These are phyloP conservation scores for Komagataella pseudopastoris DNA, from an alignment of 805 yeast species.

Conservation along the genomic window DNA sequence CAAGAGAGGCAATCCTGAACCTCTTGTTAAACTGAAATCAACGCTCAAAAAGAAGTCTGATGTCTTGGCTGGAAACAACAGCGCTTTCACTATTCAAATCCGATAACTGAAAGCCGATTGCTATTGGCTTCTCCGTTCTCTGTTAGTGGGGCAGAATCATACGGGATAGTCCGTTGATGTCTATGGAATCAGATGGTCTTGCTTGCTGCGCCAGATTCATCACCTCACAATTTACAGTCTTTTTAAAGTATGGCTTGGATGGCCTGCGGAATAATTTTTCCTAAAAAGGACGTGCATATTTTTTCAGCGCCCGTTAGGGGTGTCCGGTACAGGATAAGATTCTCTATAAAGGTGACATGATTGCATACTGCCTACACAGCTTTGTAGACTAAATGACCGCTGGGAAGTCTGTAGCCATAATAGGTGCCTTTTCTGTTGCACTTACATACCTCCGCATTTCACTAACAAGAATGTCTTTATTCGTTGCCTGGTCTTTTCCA, in stretches of 20 bases:
- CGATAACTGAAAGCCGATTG: too few species aligned
- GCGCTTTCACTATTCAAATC: too few species aligned
- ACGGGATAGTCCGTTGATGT: neutral
- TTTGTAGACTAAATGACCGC: constrained; percentile 2
- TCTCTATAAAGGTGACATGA: neutral
- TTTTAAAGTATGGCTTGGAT: neutral
- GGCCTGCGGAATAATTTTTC: neutral
- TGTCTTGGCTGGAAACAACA: too few species aligned
- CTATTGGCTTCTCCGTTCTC: too few species aligned
- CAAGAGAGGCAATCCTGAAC: too few species aligned
- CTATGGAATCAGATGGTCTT: neutral
- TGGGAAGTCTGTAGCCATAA: constrained; percentile 14
- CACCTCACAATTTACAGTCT: neutral
- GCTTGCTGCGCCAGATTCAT: neutral
- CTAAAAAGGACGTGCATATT: neutral
- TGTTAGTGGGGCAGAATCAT: too few species aligned
- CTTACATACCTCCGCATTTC: constrained; percentile 18
- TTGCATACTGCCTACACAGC: neutral
- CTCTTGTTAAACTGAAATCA: too few species aligned
- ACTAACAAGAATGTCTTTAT: constrained; percentile 17
- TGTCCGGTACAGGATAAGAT: neutral
- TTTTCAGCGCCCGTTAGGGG: neutral
- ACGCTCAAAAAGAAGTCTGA: too few species aligned
- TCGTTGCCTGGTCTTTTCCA: constrained; percentile 14
- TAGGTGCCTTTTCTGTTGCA: constrained; percentile 8